Evolutionary conservation across 768 basidiomycete genomes (phyloP).

Genomic region (Hericium alpestre): DNA sequence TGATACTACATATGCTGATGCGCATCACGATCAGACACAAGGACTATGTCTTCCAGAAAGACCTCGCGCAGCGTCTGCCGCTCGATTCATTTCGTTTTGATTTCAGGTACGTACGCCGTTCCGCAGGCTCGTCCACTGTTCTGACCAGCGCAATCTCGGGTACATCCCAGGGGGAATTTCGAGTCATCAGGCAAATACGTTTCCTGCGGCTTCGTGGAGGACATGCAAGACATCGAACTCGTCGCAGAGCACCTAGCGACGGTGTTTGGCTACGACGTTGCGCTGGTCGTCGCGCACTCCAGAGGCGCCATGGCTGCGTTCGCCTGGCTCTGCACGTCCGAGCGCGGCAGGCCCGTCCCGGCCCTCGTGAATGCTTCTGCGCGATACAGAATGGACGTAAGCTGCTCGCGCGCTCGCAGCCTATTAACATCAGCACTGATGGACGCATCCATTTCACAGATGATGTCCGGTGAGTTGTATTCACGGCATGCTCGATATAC

Average conservation of each 20-base stretch:
- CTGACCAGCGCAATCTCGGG: not conserved
- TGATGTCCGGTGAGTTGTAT: constrained; percentile 4
- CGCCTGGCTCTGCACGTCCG: constrained; percentile 57
- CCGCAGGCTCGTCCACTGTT: not conserved
- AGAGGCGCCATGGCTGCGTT: constrained; percentile 61
- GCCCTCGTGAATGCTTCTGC: constrained; percentile 68
- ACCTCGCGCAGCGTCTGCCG: constrained; percentile 51
- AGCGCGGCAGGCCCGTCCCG: constrained; percentile 43
- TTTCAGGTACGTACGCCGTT: constrained; percentile 52
- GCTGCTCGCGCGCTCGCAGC: constrained; percentile 16
- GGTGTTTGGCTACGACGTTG: constrained; percentile 55
- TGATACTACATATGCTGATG: not conserved
- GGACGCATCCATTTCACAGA: not conserved
- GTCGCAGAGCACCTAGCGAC: constrained; percentile 54
- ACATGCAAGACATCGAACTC: constrained; percentile 53
- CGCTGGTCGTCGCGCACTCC: constrained; percentile 69
- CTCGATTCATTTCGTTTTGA: constrained; percentile 82
- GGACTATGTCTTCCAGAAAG: constrained; percentile 74
- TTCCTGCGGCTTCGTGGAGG: constrained; percentile 47
- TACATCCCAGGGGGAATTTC: constrained; percentile 51
- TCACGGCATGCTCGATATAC: not conserved
- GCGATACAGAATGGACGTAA: constrained; percentile 69
- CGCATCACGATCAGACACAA: constrained; percentile 47
- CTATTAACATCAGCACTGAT: not conserved
- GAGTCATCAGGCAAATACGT: constrained; percentile 63